Conservation (phyloP, 805 yeast genomes). For the Candida nemodendra region DNA sequence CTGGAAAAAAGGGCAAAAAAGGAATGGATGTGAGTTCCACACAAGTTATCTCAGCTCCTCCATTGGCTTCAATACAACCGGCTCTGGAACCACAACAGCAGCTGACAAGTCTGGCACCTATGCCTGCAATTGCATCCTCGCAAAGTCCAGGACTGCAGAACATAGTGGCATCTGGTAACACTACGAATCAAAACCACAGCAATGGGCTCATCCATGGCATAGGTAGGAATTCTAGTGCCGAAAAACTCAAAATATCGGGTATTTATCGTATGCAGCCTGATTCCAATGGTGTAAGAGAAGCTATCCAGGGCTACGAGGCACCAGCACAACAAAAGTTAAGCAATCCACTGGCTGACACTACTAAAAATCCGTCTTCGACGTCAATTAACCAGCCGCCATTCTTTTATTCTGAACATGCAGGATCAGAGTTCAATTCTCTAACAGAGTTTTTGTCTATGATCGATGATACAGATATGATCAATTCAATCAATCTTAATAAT, state of each 20-base stretch:
- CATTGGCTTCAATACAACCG: background rate
- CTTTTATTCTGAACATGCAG: slow-evolving; percentile 88
- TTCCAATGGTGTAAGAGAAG: background rate
- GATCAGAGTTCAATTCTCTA: slow-evolving; percentile 85
- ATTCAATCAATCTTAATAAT: slow-evolving; percentile 34
- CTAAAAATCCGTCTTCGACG: slow-evolving; percentile 19
- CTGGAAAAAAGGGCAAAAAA: slow-evolving; percentile 24
- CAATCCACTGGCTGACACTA: slow-evolving; percentile 3
- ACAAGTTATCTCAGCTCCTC: background rate
- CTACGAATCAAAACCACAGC: background rate
- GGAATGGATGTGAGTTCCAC: slow-evolving; percentile 4
- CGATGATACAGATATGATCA: slow-evolving; percentile 76
- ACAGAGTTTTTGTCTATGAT: slow-evolving; percentile 88
- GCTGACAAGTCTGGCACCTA: slow-evolving; percentile 1
- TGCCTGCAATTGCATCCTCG: slow-evolving; percentile 3
- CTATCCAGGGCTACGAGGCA: slow-evolving; percentile 1
- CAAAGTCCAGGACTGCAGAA: slow-evolving; percentile 11
- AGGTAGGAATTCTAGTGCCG: background rate
- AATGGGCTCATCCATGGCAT: background rate
- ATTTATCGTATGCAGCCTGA: slow-evolving; percentile 1
- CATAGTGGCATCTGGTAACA: slow-evolving; percentile 3
- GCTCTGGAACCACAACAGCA: slow-evolving; percentile 2
- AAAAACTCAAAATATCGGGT: background rate
- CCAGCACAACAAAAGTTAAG: slow-evolving; percentile 2
- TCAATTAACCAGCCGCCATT: slow-evolving; percentile 64